Percentiles rank a stretch among this genome's conserved stretches.
These are phyloP conservation scores for Dryas alaskensis DNA, from an alignment of 306 rosid genomes.

Conservation along the genomic window DNA sequence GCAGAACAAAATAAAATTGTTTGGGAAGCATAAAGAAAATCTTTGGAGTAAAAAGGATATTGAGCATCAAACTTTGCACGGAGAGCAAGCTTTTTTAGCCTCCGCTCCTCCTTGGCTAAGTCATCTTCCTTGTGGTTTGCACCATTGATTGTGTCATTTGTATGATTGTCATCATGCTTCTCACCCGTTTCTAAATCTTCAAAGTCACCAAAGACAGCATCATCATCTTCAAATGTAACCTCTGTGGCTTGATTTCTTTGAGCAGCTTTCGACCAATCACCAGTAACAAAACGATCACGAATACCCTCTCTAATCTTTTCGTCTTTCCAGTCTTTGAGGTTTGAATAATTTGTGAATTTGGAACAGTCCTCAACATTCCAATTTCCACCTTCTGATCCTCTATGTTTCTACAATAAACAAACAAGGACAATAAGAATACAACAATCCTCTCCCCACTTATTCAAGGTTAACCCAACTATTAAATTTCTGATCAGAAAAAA, in stretches of 20 bases:
- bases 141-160: slow-evolving; percentile 27
- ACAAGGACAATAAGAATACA: background rate
- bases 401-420: slow-evolving; percentile 35
- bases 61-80: slow-evolving; percentile 82
- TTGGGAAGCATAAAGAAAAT: background rate
- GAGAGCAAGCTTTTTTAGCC: slow-evolving; percentile 76
- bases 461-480: background rate
- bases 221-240: slow-evolving; percentile 43
- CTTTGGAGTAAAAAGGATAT: slow-evolving; percentile 60
- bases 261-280: slow-evolving; percentile 87
- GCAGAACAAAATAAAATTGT: background rate
- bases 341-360: slow-evolving; percentile 47
- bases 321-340: slow-evolving; percentile 45
- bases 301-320: slow-evolving; percentile 46
- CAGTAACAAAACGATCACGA: slow-evolving; percentile 80
- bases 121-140: slow-evolving; percentile 40
- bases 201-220: slow-evolving; percentile 70
- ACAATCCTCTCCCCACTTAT: background rate
- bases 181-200: slow-evolving; percentile 92
- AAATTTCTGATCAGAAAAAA: background rate
- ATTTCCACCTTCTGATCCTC: slow-evolving; percentile 44
- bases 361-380: slow-evolving; percentile 70
- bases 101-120: slow-evolving; percentile 56
- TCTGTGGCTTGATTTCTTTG: slow-evolving; percentile 48
- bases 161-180: slow-evolving; percentile 34